Conservation (phyloP, 345 rosid genomes). For the Acer saccharum region DNA sequence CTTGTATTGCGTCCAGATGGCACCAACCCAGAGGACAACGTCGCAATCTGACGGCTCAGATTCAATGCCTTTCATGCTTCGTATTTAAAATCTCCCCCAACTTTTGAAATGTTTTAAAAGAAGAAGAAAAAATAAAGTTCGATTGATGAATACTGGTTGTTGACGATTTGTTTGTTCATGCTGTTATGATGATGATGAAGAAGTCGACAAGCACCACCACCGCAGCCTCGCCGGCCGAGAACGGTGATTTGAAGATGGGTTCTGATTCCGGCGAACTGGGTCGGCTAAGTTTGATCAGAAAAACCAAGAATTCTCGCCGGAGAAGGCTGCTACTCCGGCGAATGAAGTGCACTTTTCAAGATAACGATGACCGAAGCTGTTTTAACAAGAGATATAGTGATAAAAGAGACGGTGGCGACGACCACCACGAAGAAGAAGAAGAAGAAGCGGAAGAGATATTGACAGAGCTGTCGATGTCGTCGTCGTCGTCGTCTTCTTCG, state of each 20-base stretch:
- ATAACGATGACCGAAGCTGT: not conserved
- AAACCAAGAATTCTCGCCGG: slow-evolving; percentile 32
- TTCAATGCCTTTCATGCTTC: slow-evolving; percentile 17
- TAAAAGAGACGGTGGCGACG: not conserved
- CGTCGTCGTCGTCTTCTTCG: slow-evolving; percentile 19
- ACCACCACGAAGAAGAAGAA: not conserved
- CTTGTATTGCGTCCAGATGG: slow-evolving; percentile 35
- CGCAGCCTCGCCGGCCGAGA: not conserved
- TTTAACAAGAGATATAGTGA: not conserved
- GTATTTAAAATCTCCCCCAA: not conserved
- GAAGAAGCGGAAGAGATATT: slow-evolving; percentile 11
- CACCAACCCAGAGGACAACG: slow-evolving; percentile 17
- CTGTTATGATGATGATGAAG: slow-evolving; percentile 7
- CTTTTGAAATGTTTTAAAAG: not conserved
- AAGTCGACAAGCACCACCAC: not conserved
- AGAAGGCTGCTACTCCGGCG: slow-evolving; percentile 34
- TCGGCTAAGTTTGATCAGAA: slow-evolving; percentile 19
- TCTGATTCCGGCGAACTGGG: slow-evolving; percentile 19
- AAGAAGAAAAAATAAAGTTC: not conserved
- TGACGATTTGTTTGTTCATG: slow-evolving; percentile 26
- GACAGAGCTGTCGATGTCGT: slow-evolving; percentile 21
- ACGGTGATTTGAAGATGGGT: not conserved
- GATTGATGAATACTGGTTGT: not conserved
- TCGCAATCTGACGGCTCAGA: slow-evolving; percentile 21
- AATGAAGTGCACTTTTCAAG: slow-evolving; percentile 31